Conservation (phyloP, 805 yeast species). For the Pichia kluyveri region DNA sequence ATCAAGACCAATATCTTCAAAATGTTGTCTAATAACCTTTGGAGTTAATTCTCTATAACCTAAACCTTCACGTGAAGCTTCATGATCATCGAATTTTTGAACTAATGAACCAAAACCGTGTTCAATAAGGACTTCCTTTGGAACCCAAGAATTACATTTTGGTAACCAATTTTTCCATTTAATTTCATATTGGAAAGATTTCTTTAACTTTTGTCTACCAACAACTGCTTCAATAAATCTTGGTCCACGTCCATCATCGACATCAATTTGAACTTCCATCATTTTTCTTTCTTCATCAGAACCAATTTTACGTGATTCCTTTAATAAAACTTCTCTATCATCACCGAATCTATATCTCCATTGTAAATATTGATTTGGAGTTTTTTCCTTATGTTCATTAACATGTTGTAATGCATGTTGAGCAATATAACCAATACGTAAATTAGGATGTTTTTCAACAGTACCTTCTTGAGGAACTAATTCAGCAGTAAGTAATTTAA, state of each 20-base stretch:
- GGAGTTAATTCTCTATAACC: slow-evolving; percentile 95
- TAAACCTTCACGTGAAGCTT: slow-evolving; percentile 97
- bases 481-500: slow-evolving; percentile 89
- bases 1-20: slow-evolving; percentile 94
- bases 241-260: slow-evolving; percentile 76
- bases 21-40: slow-evolving; percentile 88
- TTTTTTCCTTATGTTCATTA: slow-evolving; percentile 93
- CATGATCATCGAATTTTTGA: slow-evolving; percentile 97
- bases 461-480: slow-evolving; percentile 77
- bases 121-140: slow-evolving; percentile 71
- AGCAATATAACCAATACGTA: slow-evolving; percentile 97
- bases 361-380: slow-evolving; percentile 95
- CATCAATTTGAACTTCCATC: slow-evolving; percentile 70
- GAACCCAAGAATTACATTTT: slow-evolving; percentile 87
- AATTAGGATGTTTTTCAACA: slow-evolving; percentile 95
- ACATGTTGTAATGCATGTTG: slow-evolving; percentile 98
- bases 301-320: slow-evolving; percentile 84
- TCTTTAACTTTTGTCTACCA: slow-evolving; percentile 95
- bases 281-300: slow-evolving; percentile 62
- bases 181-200: slow-evolving; percentile 92
- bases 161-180: slow-evolving; percentile 93
- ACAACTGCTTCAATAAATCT: slow-evolving; percentile 89
- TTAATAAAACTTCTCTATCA: slow-evolving; percentile 90
- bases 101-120: slow-evolving; percentile 86
- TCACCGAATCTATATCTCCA: slow-evolving; percentile 98